Evolutionary conservation across 768 basidiomycete genomes (phyloP).

Genomic region (Cubamyces sp.): DNA sequence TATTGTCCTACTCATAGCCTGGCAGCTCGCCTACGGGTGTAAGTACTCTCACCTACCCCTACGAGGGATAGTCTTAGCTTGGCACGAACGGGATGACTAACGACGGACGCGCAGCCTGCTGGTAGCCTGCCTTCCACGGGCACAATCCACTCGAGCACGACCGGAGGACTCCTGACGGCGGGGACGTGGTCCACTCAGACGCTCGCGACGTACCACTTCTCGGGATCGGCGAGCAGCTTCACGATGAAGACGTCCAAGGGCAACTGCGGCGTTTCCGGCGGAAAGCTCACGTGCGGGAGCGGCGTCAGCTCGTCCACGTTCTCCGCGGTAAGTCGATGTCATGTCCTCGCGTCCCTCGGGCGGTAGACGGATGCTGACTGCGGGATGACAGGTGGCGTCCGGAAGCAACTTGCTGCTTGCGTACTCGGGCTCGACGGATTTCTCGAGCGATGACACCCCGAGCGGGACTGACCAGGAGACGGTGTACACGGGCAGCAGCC

Average conservation of each 20-base stretch:
- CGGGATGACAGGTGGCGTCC: conserved; percentile 44
- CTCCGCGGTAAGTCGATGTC: conserved; percentile 49
- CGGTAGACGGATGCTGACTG: not conserved
- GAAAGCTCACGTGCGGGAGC: conserved; percentile 54
- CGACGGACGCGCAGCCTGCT: not conserved
- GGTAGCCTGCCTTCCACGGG: conserved; percentile 48
- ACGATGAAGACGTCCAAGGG: conserved; percentile 65
- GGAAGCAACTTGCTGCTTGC: conserved; percentile 53
- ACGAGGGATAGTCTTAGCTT: too few species aligned
- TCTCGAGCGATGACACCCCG: conserved; percentile 54
- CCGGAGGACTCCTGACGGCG: conserved; percentile 56
- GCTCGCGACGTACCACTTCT: conserved; percentile 55
- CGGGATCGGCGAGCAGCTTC: conserved; percentile 53
- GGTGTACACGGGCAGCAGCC: conserved; percentile 37
- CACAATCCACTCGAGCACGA: conserved; percentile 46
- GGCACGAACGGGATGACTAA: too few species aligned
- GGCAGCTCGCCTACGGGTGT: conserved; percentile 26
- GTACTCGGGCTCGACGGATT: conserved; percentile 52
- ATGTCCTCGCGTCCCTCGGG: not conserved
- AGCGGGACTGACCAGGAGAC: conserved; percentile 49
- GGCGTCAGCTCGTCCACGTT: conserved; percentile 50
- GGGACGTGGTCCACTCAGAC: conserved; percentile 69
- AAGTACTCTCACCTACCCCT: too few species aligned
- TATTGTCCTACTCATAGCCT: not conserved
- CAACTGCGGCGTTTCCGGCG: conserved; percentile 52